Evolutionary conservation across 2,329 filamentous ascomycete genomes (phyloP).

Genomic region (Fusarium ambrosium): DNA sequence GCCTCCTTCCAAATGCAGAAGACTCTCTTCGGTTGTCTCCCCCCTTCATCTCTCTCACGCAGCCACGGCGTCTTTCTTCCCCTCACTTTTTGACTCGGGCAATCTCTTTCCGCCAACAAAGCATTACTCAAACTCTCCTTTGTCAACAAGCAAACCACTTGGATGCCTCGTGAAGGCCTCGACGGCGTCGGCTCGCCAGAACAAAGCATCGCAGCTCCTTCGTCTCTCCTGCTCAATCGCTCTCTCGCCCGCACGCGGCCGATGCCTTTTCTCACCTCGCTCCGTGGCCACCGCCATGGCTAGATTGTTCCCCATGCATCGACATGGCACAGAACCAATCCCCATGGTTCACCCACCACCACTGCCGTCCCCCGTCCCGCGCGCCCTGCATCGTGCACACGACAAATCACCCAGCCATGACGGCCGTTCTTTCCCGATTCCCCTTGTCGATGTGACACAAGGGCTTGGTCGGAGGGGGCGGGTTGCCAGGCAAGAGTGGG

Average conservation of each 20-base stretch:
- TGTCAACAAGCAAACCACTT: conserved; percentile 18
- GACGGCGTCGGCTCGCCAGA: not conserved
- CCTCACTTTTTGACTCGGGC: conserved; percentile 40
- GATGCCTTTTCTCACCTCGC: conserved; percentile 12
- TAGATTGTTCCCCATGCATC: conserved; percentile 24
- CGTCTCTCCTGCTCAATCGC: not conserved
- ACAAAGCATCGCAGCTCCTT: not conserved
- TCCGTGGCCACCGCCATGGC: conserved; percentile 23
- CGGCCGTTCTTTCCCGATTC: conserved; percentile 38
- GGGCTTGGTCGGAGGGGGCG: conserved; percentile 36
- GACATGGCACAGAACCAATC: conserved; percentile 20
- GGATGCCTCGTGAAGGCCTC: not conserved
- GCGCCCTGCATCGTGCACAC: conserved; percentile 28
- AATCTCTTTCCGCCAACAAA: conserved; percentile 30
- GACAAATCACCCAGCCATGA: conserved; percentile 29
- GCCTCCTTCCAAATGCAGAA: conserved; percentile 41
- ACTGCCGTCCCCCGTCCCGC: conserved; percentile 17
- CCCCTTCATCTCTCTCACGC: conserved; percentile 37
- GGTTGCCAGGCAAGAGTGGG: conserved; percentile 36
- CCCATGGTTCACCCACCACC: conserved; percentile 18
- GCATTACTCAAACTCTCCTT: conserved; percentile 37
- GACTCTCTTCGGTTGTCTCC: conserved; percentile 34
- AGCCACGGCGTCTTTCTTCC: conserved; percentile 41
- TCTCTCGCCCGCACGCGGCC: not conserved
- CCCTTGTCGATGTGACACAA: conserved; percentile 47